Evolutionary conservation across 1,284 basidiomycete genomes (phyloP).

Genomic region (Boletellus deceptivus): DNA sequence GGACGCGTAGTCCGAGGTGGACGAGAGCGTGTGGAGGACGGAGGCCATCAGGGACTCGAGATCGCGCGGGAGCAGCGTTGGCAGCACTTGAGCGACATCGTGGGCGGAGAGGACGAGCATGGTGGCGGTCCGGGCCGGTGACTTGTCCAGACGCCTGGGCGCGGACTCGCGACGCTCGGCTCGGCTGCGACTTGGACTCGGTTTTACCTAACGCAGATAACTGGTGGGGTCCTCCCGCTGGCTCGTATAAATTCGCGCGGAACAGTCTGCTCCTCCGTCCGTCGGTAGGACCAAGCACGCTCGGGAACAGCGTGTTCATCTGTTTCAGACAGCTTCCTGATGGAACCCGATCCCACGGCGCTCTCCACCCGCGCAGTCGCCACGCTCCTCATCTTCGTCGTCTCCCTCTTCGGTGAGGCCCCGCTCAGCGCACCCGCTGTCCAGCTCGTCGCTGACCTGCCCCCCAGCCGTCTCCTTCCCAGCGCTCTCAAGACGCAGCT

Average conservation of each 20-base stretch:
- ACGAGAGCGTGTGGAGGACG: constrained; percentile 44
- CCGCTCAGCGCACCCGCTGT: background rate
- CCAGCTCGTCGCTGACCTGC: background rate
- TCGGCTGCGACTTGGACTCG: too few species aligned
- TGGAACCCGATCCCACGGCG: constrained; percentile 5
- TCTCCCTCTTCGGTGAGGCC: constrained; percentile 40
- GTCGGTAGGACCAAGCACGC: background rate
- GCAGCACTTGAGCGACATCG: constrained; percentile 47
- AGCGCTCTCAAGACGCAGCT: constrained; percentile 52
- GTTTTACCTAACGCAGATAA: constrained; percentile 17
- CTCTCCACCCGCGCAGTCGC: constrained; percentile 24
- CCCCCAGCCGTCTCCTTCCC: constrained; percentile 66
- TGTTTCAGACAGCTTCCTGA: background rate
- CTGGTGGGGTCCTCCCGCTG: constrained; percentile 18
- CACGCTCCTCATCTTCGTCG: constrained; percentile 41
- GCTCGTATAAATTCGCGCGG: background rate
- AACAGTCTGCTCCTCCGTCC: too few species aligned
- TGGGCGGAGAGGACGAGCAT: constrained; percentile 48
- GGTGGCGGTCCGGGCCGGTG: constrained; percentile 25
- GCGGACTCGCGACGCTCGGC: too few species aligned
- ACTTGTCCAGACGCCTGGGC: too few species aligned
- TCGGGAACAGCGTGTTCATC: background rate
- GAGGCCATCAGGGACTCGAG: constrained; percentile 55
- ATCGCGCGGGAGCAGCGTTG: constrained; percentile 41
- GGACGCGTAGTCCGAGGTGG: constrained; percentile 33